Evolutionary conservation across 306 rosid genomes (phyloP).

Genomic region (Psophocarpus tetragonolobus): DNA sequence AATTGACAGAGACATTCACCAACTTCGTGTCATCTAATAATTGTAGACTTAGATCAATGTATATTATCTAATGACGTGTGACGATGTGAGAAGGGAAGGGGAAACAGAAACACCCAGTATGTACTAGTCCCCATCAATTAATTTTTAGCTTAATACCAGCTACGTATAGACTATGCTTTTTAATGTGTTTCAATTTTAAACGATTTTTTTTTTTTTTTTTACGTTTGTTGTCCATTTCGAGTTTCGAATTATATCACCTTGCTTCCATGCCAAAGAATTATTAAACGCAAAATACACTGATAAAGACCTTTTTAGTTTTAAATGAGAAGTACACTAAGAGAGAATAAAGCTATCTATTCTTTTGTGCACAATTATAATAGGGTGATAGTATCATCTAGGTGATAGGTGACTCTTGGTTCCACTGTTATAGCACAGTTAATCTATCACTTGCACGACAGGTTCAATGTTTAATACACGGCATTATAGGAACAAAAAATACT

Average conservation of each 20-base stretch:
- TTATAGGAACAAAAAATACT: not conserved
- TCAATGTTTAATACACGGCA: not conserved
- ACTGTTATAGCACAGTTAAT: not conserved
- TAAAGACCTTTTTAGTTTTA: not conserved
- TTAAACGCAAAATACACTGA: not conserved
- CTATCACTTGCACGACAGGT: not conserved
- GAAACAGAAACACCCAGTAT: not conserved
- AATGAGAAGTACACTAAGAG: not conserved
- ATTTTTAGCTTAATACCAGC: constrained; percentile 22
- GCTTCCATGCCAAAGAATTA: not conserved
- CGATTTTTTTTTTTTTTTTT: not conserved
- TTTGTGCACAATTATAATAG: not conserved
- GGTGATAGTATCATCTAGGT: not conserved
- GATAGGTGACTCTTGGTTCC: not conserved
- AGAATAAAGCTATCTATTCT: not conserved
- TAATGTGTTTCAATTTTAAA: not conserved
- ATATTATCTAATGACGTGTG: constrained; percentile 15
- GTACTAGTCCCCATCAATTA: constrained; percentile 12
- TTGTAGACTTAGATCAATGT: not conserved
- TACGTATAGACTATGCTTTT: constrained; percentile 13
- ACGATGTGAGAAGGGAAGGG: not conserved
- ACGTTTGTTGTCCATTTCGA: not conserved
- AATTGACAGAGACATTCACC: constrained; percentile 15
- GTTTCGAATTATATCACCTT: not conserved
- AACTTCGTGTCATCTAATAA: not conserved